A percentile compares a stretch with the other conserved stretches of the same genome.
Conservation (phyloP, 2,329 filamentous ascomycete species). For the Pseudocercospora fijiensis region DNA sequence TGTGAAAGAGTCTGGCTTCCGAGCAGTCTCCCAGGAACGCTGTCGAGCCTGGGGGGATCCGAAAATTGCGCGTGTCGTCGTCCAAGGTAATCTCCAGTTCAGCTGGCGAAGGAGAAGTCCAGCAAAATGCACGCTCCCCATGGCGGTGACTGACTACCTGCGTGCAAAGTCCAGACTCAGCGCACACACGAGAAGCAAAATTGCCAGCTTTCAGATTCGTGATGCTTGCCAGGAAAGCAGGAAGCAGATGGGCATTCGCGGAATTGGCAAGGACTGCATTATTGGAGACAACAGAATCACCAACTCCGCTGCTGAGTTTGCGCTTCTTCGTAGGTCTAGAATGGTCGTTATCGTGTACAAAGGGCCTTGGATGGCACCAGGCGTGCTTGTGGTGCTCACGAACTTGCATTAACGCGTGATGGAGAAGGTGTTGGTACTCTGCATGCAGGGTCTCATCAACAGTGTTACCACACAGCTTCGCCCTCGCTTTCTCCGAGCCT, state of each 20-base stretch:
- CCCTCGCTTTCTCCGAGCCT: constrained; percentile 49
- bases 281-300: neutral
- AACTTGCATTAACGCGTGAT: constrained; percentile 42
- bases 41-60: constrained; percentile 51
- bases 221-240: constrained; percentile 1
- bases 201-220: neutral
- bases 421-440: constrained; percentile 42
- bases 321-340: constrained; percentile 24
- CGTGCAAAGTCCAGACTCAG: neutral
- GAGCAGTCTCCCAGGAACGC: constrained; percentile 52
- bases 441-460: constrained; percentile 38
- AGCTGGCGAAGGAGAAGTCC: constrained; percentile 3
- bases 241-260: neutral
- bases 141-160: neutral
- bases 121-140: constrained; percentile 1
- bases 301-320: constrained; percentile 19
- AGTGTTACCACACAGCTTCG: constrained; percentile 40
- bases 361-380: constrained; percentile 41
- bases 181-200: neutral
- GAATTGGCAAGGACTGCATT: neutral
- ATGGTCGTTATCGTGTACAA: constrained; percentile 1
- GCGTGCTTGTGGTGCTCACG: constrained; percentile 17
- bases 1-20: constrained; percentile 40
- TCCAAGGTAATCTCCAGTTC: neutral
- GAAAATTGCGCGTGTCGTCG: constrained; percentile 22